Base-by-base conservation (phyloP, 1,284 basidiomycete species). In the Trametes hirsuta region DNA sequence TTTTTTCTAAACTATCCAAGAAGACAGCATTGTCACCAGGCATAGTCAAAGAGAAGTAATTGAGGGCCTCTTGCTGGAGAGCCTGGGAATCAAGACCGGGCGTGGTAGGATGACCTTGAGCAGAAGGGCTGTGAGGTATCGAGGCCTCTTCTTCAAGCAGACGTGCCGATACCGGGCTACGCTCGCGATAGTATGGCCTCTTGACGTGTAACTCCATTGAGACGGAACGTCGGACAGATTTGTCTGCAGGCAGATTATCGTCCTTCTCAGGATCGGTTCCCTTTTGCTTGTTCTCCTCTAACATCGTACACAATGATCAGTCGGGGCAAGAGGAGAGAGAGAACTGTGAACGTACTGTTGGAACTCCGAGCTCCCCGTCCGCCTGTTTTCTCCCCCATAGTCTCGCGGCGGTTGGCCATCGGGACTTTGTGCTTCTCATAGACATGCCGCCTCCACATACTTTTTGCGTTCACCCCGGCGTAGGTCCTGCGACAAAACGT, bases 391-490 rank as follows among this genome's bases (percentile, higher is more conserved):
- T 88, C 86, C 48, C 76, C 77, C 30, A 30, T 30, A 48, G 81
- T 84, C 64, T 91, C 90, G 54, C 90, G 84, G 41, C 90, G 80
- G 67, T 93, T 93, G 39, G 89, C 81, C 90, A 93, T 93, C 35
- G 90, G 88, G 68, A 93, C 90, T 74, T 90, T 91, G 72, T 93
- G 90, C 68, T 93, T 93, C 74, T 93, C 90, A 64, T 88, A 91
- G 18, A 93, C 90, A 72, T 93, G 90, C 56, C 90, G 80, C 58
- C 91, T 77, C 90, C 91, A 93, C 90, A 93, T 93, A 66, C 90
- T 91, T 73, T 93, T 92, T 9, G 90, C 91, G 69, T 93, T 93
- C 25, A 91, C 87, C 10, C 90, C 90, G 4, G 89, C 87, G 66
- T 93, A 93, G 3, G 84, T 87, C 62, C 90, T 81, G 61, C 90